A percentile compares a stretch with the other conserved stretches of the same genome.
Conservation (phyloP, 306 rosid species). For the Medicago arabica region DNA sequence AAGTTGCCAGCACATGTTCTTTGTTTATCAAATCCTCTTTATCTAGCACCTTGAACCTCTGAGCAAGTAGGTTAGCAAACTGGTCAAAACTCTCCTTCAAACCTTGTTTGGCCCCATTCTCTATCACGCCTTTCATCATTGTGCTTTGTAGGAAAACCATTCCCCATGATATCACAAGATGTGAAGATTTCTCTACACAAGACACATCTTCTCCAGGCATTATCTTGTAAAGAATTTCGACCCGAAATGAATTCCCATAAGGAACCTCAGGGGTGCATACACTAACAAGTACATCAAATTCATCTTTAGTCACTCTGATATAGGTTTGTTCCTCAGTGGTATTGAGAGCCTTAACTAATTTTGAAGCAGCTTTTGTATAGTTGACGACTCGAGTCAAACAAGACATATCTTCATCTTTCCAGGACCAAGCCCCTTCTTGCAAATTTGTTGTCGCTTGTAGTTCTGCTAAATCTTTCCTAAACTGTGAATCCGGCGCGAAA, state of each 20-base stretch:
- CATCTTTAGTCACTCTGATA: slow-evolving; percentile 61
- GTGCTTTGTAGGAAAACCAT: slow-evolving; percentile 74
- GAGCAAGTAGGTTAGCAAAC: slow-evolving; percentile 57
- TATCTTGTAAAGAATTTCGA: slow-evolving; percentile 88
- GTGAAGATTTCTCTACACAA: slow-evolving; percentile 64
- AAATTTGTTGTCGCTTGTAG: slow-evolving; percentile 64
- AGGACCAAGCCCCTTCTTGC: slow-evolving; percentile 76
- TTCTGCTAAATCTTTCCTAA: slow-evolving; percentile 69
- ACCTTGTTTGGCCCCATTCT: slow-evolving; percentile 74
- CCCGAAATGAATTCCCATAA: slow-evolving; percentile 69
- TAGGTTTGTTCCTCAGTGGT: slow-evolving; percentile 88
- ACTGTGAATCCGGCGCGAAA: slow-evolving; percentile 75
- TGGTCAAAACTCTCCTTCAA: slow-evolving; percentile 73
- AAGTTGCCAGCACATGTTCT: slow-evolving; percentile 56
- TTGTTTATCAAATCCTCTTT: slow-evolving; percentile 52
- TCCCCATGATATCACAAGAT: slow-evolving; percentile 75
- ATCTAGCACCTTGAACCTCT: slow-evolving; percentile 54
- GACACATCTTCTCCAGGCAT: slow-evolving; percentile 60
- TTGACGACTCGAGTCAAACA: slow-evolving; percentile 69
- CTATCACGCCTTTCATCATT: slow-evolving; percentile 84
- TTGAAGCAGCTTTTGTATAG: slow-evolving; percentile 68
- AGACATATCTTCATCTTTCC: slow-evolving; percentile 64
- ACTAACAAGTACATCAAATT: slow-evolving; percentile 58
- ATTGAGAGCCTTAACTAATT: slow-evolving; percentile 64
- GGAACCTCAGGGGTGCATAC: slow-evolving; percentile 91